Evolutionary conservation across 2,329 filamentous ascomycete genomes (phyloP), one percentile per base, ranked within the genome.

Genomic region (Ophiocordyceps robertsii): DNA sequence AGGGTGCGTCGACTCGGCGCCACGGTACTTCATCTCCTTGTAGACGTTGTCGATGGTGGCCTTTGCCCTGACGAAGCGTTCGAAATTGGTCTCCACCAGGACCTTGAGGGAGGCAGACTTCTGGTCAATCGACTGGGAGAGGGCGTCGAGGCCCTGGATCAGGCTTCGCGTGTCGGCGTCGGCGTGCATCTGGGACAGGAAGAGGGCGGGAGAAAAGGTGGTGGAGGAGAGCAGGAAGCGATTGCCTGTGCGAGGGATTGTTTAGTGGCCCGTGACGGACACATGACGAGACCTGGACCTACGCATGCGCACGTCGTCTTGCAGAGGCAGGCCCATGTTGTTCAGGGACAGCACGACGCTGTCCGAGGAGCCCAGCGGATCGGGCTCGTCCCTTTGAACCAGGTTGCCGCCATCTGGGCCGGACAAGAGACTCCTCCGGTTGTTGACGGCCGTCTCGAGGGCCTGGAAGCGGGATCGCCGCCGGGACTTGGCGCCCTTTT

Each of bases 1-100:
- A 8, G 64, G 55, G 5, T 67, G 60, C 3, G 66, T 62, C 6
- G 72, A 70, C 38, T 81, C 77, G 19, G 59, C 66, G 11, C 78
- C 78, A 38, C 75, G 70, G 51, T 69, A 89, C 71, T 77, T 95
- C 92, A 98, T 98, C 62, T 98, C 92, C 47, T 82, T 93, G 65
- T 98, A 98, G 41, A 98, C 92, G 64, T 94, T 94, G 65, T 98
- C 92, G 55, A 98, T 96, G 8, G 90, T 96, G 16, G 90, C 86
- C 62, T 98, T 98, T 37, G 92, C 92, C 48, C 87, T 83, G 43
- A 98, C 92, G 66, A 98, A 98, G 50, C 90, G 83, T 63, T 98
- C 93, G 58, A 98, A 98, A 60, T 98, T 98, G 49, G 86, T 90
- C 62, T 98, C 92, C 21, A 98, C 92, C 16, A 98, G 73, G 11